Evolutionary conservation across 352 stramenopile genomes (phyloP).

Genomic region (Elongisporangium undulatum): DNA sequence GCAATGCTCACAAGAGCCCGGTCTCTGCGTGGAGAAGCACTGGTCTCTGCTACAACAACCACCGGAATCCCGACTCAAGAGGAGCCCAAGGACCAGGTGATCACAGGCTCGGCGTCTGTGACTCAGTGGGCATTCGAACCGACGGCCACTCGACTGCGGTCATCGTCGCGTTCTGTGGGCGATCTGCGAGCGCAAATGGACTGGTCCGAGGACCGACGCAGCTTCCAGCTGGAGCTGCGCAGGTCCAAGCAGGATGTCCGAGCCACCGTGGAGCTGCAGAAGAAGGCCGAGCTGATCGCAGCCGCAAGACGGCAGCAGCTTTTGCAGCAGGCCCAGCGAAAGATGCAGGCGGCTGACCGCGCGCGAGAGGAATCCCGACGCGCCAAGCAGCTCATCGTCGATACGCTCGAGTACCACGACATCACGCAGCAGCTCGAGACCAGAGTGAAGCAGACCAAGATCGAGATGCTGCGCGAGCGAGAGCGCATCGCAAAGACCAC

Average conservation of each 20-base stretch:
- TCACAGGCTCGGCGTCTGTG: background rate
- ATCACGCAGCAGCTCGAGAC: conserved; percentile 29
- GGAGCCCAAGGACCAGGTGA: background rate
- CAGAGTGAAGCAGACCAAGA: conserved; percentile 36
- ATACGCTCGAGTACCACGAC: conserved; percentile 57
- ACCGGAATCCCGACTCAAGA: background rate
- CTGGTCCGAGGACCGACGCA: conserved; percentile 37
- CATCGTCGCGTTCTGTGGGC: conserved; percentile 1
- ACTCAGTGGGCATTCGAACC: conserved; percentile 26
- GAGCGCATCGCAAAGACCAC: conserved; percentile 29
- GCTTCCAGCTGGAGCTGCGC: conserved; percentile 34
- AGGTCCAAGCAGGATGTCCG: conserved; percentile 41
- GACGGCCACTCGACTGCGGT: conserved; percentile 13
- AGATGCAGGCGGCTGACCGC: conserved; percentile 31
- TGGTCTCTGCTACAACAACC: background rate
- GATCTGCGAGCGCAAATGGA: conserved; percentile 1
- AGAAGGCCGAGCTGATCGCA: conserved; percentile 33
- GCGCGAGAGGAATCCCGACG: conserved; percentile 14
- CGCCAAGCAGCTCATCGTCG: conserved; percentile 38
- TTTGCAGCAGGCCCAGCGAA: conserved; percentile 27
- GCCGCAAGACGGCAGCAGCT: conserved; percentile 33
- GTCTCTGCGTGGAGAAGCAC: background rate
- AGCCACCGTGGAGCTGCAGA: conserved; percentile 24
- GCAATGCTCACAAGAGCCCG: background rate
- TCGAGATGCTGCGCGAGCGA: conserved; percentile 36